Conservation (phyloP, 2,329 filamentous ascomycete species). For the Pseudocercospora pini-densiflorae region DNA sequence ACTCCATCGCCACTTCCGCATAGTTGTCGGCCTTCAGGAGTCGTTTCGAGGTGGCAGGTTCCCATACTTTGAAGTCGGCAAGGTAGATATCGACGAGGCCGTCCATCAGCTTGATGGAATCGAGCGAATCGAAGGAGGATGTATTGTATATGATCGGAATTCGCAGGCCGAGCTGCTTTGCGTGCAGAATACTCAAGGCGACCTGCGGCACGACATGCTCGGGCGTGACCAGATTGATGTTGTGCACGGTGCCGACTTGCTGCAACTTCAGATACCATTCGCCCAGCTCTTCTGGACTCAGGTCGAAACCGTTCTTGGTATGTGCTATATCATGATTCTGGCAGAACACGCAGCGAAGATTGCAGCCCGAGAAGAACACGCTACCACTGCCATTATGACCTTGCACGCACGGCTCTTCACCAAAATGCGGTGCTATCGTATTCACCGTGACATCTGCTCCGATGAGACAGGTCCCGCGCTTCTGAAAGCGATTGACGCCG, state of each 20-base stretch:
- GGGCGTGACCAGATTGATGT: constrained; percentile 86
- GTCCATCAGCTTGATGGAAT: constrained; percentile 73
- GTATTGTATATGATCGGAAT: constrained; percentile 86
- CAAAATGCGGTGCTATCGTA: constrained; percentile 77
- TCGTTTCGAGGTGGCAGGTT: constrained; percentile 65
- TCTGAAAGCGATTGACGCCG: constrained; percentile 79
- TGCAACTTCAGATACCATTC: constrained; percentile 86
- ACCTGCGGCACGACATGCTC: constrained; percentile 88
- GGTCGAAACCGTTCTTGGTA: constrained; percentile 77
- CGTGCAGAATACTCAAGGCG: constrained; percentile 74
- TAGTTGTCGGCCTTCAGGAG: constrained; percentile 81
- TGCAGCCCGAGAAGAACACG: constrained; percentile 81
- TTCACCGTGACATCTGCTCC: constrained; percentile 77
- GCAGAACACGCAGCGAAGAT: constrained; percentile 74
- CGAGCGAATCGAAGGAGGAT: constrained; percentile 76
- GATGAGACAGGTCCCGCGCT: constrained; percentile 77
- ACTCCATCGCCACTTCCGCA: constrained; percentile 71
- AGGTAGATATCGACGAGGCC: constrained; percentile 84
- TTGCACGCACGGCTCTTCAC: constrained; percentile 82
- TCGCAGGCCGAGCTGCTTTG: constrained; percentile 69
- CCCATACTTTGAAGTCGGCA: constrained; percentile 89
- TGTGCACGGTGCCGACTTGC: constrained; percentile 72
- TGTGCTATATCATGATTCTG: constrained; percentile 87
- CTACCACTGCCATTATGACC: constrained; percentile 79
- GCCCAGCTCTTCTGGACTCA: constrained; percentile 77